Conservation (phyloP, 2,329 filamentous ascomycete genomes). For the Tolypocladium tropicale region DNA sequence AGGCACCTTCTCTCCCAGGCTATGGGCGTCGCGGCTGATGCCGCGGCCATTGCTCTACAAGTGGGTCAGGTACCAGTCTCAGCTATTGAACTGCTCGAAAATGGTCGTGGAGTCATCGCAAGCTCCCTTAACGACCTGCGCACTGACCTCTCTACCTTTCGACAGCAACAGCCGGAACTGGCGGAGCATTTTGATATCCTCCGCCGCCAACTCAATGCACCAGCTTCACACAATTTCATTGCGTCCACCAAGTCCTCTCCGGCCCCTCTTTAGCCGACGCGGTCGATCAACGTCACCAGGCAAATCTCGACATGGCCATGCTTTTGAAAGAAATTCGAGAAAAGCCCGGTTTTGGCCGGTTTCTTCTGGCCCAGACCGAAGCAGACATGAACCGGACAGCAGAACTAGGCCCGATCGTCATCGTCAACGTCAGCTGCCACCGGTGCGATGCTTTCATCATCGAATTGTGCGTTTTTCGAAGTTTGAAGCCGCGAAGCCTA, state of each 20-base stretch:
- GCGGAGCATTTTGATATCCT: conserved; percentile 6
- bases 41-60: not conserved
- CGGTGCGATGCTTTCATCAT: conserved; percentile 21
- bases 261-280: no score
- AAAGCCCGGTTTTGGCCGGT: conserved; percentile 12
- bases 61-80: not conserved
- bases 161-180: not conserved
- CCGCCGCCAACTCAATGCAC: not conserved
- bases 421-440: conserved; percentile 17
- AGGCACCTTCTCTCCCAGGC: not conserved
- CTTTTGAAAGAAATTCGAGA: not conserved
- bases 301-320: no score
- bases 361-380: conserved; percentile 11
- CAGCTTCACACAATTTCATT: not conserved
- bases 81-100: conserved; percentile 13
- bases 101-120: conserved; percentile 16
- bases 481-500: conserved; percentile 9
- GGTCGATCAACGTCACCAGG: no score
- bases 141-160: conserved; percentile 1
- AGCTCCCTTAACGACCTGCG: conserved; percentile 11
- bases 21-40: not conserved
- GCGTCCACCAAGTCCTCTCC: no score
- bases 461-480: conserved; percentile 5
- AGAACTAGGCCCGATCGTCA: conserved; percentile 14
- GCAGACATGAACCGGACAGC: conserved; percentile 12